phyloP scores from a whole-genome alignment of 2,329 filamentous ascomycete genomes.

The Xylogone sp. region DNA sequence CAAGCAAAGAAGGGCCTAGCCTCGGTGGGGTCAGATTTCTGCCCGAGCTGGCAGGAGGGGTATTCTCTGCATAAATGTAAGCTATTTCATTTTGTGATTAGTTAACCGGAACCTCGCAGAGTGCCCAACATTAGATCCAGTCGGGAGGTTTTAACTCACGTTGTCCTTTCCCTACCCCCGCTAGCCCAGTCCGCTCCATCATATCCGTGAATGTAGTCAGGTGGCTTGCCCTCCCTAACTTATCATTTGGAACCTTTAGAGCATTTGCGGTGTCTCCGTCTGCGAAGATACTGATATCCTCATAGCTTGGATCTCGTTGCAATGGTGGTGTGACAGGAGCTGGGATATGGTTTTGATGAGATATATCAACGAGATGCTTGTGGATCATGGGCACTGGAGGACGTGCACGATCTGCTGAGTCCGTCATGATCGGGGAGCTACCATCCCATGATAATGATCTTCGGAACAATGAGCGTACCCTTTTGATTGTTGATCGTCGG shows the following conservation, averaged over 20 bases:
- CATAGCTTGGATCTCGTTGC: conserved; percentile 40
- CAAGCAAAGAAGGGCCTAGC: neutral
- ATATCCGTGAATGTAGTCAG: conserved; percentile 49
- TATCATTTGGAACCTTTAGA: conserved; percentile 9
- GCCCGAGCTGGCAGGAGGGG: neutral
- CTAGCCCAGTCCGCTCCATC: conserved; percentile 42
- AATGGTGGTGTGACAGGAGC: conserved; percentile 30
- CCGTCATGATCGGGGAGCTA: neutral
- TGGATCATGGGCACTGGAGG: conserved; percentile 20
- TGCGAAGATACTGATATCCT: conserved; percentile 51
- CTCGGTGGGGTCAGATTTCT: neutral
- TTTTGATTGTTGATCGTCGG: conserved; percentile 12
- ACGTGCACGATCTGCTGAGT: conserved; percentile 3
- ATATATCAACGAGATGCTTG: conserved; percentile 2
- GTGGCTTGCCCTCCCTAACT: conserved; percentile 12
- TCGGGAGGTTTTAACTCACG: conserved; percentile 17
- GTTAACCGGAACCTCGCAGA: no score
- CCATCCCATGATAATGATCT: conserved; percentile 11
- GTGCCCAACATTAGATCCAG: neutral
- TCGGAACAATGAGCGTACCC: conserved; percentile 23
- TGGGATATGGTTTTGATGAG: neutral
- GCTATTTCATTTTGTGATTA: neutral
- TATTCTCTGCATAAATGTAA: neutral
- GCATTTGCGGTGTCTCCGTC: conserved; percentile 40
- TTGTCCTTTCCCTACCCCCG: conserved; percentile 29